Base-by-base conservation (phyloP, 495 filamentous ascomycete species). In the Xylaria castorea region DNA sequence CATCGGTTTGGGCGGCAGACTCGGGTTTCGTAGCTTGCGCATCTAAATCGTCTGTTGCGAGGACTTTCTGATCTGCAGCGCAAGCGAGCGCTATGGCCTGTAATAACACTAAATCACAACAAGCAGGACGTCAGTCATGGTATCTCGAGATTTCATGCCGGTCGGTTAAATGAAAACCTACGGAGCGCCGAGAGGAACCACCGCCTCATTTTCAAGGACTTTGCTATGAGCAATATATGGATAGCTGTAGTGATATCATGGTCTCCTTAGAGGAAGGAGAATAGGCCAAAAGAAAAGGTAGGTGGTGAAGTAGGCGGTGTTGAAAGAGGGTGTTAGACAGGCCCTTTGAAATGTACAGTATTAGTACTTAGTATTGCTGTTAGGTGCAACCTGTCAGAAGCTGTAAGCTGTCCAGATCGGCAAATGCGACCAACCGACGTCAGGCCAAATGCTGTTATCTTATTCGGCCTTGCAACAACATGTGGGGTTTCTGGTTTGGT, bases 141-240 rank as follows among this genome's bases (percentile, higher is more conserved):
- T 8, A 12, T 57, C 40, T 60, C 18, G 62, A 2, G 60, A 42
- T 58, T 22, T 1, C 25, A 48, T n/a, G 61, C 16, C 4, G 36
- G 62, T 9, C 9, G 22, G 32, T 25, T 36, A 2, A 36, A 20
- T 57, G 42, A 55, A 53, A 36, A 78, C 85, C 58, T 81, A 86
- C 85, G 81, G 76, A 80, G 78, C 65, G 81, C 61, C 75, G 82
- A 84, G 71, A 83, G 53, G 72, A 83, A 72, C 77, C 77, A 81
- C 73, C 73, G 76, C 78, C 81, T 83, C 84, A 85, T 81, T 53
- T 27, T 78, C 71, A 48, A 55, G 67, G 73, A 75, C 30, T 77
- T 55, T 74, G 75, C 75, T 78, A 80, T 53, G 78, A 75, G 76
- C 75, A 80, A 78, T 51, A 74, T 71, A 58, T 18, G n/a, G 40